Conservation (phyloP, 768 basidiomycete genomes). For the Dentipellis sp. region DNA sequence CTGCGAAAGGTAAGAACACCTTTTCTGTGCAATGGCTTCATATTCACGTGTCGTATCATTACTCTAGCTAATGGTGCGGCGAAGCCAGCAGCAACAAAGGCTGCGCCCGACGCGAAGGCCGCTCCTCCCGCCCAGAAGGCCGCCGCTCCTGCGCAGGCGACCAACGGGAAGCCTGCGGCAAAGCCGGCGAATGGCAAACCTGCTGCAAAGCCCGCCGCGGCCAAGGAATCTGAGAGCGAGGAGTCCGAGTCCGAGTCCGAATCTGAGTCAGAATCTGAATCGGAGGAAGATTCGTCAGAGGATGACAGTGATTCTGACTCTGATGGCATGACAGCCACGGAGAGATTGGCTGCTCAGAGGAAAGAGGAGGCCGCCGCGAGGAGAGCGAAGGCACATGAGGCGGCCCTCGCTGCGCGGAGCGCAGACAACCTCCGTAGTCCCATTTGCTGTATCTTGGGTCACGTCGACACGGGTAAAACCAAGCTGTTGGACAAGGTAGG, state of each 20-base stretch:
- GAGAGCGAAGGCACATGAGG: constrained; percentile 69
- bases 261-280: constrained; percentile 33
- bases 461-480: constrained; percentile 99
- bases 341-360: constrained; percentile 56
- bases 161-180: constrained; percentile 19
- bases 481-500: constrained; percentile 90
- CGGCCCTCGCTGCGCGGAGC: constrained; percentile 75
- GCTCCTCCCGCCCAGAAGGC: constrained; percentile 8
- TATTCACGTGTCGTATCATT: not conserved
- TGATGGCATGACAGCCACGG: constrained; percentile 57
- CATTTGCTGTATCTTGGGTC: constrained; percentile 97
- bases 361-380: constrained; percentile 84
- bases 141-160: constrained; percentile 20
- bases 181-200: constrained; percentile 16
- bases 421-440: constrained; percentile 91
- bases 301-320: constrained; percentile 39
- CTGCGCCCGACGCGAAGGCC: constrained; percentile 1
- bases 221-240: constrained; percentile 17
- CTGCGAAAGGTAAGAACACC: constrained; percentile 2
- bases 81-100: not conserved
- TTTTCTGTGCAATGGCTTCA: not conserved
- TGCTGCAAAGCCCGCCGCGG: constrained; percentile 12
- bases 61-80: constrained; percentile 4
- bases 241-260: constrained; percentile 20
- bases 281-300: constrained; percentile 19